A percentile compares a stretch with the other conserved stretches of the same genome.
These are phyloP conservation scores for Iberis pinnata DNA, from an alignment of 345 rosid genomes.

Conservation along the genomic window DNA sequence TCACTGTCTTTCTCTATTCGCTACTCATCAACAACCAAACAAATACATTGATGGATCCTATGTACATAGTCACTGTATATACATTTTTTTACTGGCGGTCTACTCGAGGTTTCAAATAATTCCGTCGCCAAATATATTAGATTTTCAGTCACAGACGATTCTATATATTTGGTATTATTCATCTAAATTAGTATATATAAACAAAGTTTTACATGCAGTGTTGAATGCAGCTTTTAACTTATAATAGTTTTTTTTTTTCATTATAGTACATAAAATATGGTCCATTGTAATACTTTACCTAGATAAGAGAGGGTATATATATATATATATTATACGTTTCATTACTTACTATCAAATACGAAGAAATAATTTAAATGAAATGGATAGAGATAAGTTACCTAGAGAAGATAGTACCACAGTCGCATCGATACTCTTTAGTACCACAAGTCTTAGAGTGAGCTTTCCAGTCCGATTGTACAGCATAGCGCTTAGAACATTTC, in stretches of 20 bases:
- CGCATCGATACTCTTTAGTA: slow-evolving; percentile 74
- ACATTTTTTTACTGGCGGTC: slow-evolving; percentile 30
- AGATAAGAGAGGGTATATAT: slow-evolving; percentile 22
- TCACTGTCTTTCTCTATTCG: slow-evolving; percentile 32
- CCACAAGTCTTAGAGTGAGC: slow-evolving; percentile 90
- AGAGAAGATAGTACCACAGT: slow-evolving; percentile 84
- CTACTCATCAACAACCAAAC: slow-evolving; percentile 27
- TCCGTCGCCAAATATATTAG: slow-evolving; percentile 16
- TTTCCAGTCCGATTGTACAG: slow-evolving; percentile 86
- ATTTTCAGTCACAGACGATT: slow-evolving; percentile 23
- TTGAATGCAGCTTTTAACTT: slow-evolving; percentile 22
- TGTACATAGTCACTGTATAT: slow-evolving; percentile 20
- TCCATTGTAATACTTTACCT: slow-evolving; percentile 28
- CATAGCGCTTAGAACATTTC: slow-evolving; percentile 70
- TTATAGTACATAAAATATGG: slow-evolving; percentile 12
- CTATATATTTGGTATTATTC: slow-evolving; percentile 20
- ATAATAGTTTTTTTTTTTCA: slow-evolving; percentile 17
- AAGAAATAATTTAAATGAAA: slow-evolving; percentile 27
- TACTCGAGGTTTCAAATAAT: slow-evolving; percentile 34
- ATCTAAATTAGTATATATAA: slow-evolving; percentile 17
- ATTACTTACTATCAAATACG: slow-evolving; percentile 12
- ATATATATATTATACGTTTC: slow-evolving; percentile 22
- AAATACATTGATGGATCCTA: slow-evolving; percentile 33
- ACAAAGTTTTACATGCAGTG: slow-evolving; percentile 24
- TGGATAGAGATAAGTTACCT: slow-evolving; percentile 44